Evolutionary conservation across 2,329 filamentous ascomycete species (phyloP), one percentile per base, ranked within the genome.

Genomic region (Verticillium longisporum): DNA sequence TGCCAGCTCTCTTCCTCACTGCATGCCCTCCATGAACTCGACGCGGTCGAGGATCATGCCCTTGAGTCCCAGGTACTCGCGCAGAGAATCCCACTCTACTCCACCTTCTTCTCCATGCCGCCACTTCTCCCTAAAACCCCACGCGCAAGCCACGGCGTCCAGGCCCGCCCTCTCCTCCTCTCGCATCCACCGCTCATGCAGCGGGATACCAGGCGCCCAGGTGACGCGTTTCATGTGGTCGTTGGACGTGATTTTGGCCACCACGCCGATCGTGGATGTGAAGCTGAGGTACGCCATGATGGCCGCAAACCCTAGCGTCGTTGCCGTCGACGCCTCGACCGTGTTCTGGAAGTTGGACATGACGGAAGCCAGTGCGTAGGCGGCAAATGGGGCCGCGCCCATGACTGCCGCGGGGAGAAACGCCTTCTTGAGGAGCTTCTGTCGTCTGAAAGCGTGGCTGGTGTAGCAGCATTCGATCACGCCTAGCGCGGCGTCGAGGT

Each of bases 141-240:
- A 99, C 0, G 91, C 89, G 66, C 88, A 85, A 1, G 93, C 92
- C 61, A 99, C 85, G 70, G 85, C 87, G 77, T 99, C 95, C 65
- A 97, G 79, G 1, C 92, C 92, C 3, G 88, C 90, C 31, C 95
- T 83, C 79, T 99, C 93, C 65, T 97, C 92, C 73, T 98, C 95
- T 37, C 91, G 83, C 60, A 96, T 74, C 90, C 93, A 98, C 14
- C 95, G 84, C 69, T 91, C 84, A 64, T 89, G 83, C 65, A 98
- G 77, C 26, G 91, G 89, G 37, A 91, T 88, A 11, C 95, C 95
- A 0, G 86, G 86, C 9, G 89, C 82, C 95, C 95, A 99, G 2
- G 91, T 93, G 5, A 98, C 92, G 21, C 95, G 86, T 69, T 89
- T 88, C 91, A 97, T 97, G 75, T 98, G 92, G 73, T 98, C 93